These are phyloP conservation scores for Phaeotremella skinneri DNA, from an alignment of 768 basidiomycete genomes.

Conservation along the genomic window DNA sequence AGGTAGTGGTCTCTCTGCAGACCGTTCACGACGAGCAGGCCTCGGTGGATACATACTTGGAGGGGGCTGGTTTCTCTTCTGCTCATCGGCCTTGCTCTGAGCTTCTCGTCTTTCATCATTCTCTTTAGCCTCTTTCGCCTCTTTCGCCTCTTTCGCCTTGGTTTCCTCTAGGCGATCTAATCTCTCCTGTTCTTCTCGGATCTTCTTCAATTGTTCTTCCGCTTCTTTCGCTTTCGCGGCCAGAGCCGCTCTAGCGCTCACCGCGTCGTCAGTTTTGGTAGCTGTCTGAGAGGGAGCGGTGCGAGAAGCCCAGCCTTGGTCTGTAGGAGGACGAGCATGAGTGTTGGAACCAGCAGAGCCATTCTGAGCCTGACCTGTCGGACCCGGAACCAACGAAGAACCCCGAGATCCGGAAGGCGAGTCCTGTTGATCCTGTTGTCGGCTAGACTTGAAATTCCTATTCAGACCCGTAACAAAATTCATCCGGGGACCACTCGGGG, in stretches of 20 bases:
- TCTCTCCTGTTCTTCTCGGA: conserved; percentile 15
- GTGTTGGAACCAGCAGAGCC: not conserved
- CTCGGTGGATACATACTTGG: not conserved
- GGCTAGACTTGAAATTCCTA: not conserved
- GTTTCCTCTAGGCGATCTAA: conserved; percentile 12
- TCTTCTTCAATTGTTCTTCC: conserved; percentile 9
- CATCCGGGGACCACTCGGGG: not conserved
- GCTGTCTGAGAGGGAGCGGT: not conserved
- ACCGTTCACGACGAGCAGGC: not conserved
- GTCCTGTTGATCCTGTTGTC: not conserved
- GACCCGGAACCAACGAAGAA: not conserved
- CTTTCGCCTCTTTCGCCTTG: too few relatives aligned
- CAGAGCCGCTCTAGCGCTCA: conserved; percentile 7
- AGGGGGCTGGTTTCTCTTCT: not conserved
- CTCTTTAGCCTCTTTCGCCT: too few relatives aligned
- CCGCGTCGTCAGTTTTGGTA: not conserved
- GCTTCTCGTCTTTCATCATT: too few relatives aligned
- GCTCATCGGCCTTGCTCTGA: not conserved
- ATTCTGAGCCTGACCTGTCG: conserved; percentile 9
- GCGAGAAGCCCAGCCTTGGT: conserved; percentile 3
- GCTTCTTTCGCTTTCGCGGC: conserved; percentile 11
- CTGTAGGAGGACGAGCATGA: not conserved
- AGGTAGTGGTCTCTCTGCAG: not conserved
- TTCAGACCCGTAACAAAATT: conserved; percentile 2
- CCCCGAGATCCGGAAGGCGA: not conserved